A percentile compares a stretch with the other conserved stretches of the same genome.
These are phyloP conservation scores for Atkinsonella hypoxylon DNA, from an alignment of 2,329 filamentous ascomycete species.

Conservation along the genomic window DNA sequence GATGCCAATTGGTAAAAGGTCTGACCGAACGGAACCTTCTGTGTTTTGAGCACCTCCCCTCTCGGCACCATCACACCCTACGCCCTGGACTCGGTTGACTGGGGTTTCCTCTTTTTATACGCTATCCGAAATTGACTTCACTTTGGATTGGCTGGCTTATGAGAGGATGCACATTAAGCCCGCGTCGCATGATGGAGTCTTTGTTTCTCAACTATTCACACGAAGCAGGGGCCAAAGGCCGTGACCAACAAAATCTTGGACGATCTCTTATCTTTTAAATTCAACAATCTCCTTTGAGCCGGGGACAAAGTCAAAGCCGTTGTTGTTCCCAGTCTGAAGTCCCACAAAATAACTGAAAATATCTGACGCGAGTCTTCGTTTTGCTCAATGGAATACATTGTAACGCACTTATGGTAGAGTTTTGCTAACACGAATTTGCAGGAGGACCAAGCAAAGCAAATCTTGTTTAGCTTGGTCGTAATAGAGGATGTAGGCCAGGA, in stretches of 20 bases:
- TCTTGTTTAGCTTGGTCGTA: background rate
- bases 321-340: conserved; percentile 38
- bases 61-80: background rate
- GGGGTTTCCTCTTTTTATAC: background rate
- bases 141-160: background rate
- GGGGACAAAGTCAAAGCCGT: conserved; percentile 31
- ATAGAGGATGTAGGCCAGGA: conserved; percentile 6
- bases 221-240: conserved; percentile 46
- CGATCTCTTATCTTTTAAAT: background rate
- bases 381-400: background rate
- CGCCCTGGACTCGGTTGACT: background rate
- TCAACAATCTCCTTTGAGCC: background rate
- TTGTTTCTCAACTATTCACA: conserved; percentile 27
- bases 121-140: too few species aligned
- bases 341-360: conserved; percentile 56
- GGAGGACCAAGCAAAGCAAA: background rate
- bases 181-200: conserved; percentile 42
- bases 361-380: conserved; percentile 42
- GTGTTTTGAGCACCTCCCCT: conserved; percentile 26
- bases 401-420: background rate
- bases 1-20: conserved; percentile 56
- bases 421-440: conserved; percentile 1
- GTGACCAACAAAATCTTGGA: conserved; percentile 38
- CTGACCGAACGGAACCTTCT: conserved; percentile 38
- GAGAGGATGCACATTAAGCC: conserved; percentile 1